Percentiles rank a stretch among this genome's conserved stretches.
phyloP scores from a whole-genome alignment of 176 grass and related monocot genomes.

The Areca catechu region DNA sequence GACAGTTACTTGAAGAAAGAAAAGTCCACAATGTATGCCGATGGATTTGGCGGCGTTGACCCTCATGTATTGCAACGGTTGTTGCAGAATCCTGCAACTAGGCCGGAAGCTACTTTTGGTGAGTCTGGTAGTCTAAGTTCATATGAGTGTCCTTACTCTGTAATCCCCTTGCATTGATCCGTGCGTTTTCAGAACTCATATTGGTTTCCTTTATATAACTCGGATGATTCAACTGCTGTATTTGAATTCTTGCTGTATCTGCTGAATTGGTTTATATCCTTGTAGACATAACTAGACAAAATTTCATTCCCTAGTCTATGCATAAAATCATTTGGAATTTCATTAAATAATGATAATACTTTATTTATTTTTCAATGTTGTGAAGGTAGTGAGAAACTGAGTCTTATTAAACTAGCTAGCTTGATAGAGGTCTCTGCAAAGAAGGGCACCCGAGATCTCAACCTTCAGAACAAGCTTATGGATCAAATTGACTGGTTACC shows the following conservation, averaged over 20 bases:
- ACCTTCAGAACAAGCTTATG: conserved; percentile 62
- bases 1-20: conserved; percentile 84
- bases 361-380: too few species aligned
- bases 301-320: too few species aligned
- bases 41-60: conserved; percentile 26
- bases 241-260: too few species aligned
- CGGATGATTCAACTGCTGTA: too few species aligned
- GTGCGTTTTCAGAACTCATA: background rate
- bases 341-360: background rate
- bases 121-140: conserved; percentile 2
- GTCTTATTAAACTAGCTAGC: conserved; percentile 79
- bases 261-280: too few species aligned
- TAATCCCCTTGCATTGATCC: background rate
- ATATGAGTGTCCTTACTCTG: background rate
- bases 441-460: conserved; percentile 52
- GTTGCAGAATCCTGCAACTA: background rate
- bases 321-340: too few species aligned
- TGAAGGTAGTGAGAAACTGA: conserved; percentile 50
- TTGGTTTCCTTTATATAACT: too few species aligned
- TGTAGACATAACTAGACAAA: too few species aligned
- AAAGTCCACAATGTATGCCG: conserved; percentile 49
- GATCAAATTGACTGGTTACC: conserved; percentile 91
- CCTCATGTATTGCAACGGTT: conserved; percentile 24
- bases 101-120: conserved; percentile 19
- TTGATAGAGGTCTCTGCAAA: conserved; percentile 82